Evolutionary conservation across 495 filamentous ascomycete species (phyloP), one percentile per base, ranked within the genome.

Genomic region (Pyrenula massariospora): DNA sequence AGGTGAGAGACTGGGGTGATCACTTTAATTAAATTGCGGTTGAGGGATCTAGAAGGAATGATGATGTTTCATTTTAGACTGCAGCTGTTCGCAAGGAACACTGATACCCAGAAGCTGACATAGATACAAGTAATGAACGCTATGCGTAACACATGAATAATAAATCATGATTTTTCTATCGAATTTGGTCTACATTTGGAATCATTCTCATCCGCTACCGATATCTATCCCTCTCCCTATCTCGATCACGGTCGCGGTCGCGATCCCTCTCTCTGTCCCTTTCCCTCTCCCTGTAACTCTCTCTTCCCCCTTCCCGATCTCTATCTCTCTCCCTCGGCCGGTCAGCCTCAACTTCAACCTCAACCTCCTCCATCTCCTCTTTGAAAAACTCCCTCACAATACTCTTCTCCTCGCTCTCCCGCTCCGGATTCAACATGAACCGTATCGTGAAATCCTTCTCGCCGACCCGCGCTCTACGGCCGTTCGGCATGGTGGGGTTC

Each of bases 401-500:
- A 15, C 75, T 72, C 61, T 81, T 80, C 72, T 98, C 93, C 20
- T 73, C 76, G 42, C 76, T 77, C 12, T 89, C 92, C 54, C 86
- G 78, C 50, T 80, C 83, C 12, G 86, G 80, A 63, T 96, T 89
- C 24, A 97, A 83, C 74, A 96, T 89, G 65, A 96, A 98, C 12
- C 93, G 84, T 24, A 93, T 79, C 0, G 94, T 95, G 10, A 85
- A 87, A 22, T 89, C 84, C 53, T 77, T 68, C 53, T 84, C 80
- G 20, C 74, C 70, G 21, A 70, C 62, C 15, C 67, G 65, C n/a
- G 68, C 65, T 21, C 76, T 72, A 12, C 78, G 75, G 22, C 74
- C 77, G 48, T 63, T 72, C 2, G 76, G 31, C 31, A 42, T 42
- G 8, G 31, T 42, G 50, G 53, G 52, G 22, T 24, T 59, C 56